Conservation (phyloP, 306 rosid genomes). For the Quercus dentata region DNA sequence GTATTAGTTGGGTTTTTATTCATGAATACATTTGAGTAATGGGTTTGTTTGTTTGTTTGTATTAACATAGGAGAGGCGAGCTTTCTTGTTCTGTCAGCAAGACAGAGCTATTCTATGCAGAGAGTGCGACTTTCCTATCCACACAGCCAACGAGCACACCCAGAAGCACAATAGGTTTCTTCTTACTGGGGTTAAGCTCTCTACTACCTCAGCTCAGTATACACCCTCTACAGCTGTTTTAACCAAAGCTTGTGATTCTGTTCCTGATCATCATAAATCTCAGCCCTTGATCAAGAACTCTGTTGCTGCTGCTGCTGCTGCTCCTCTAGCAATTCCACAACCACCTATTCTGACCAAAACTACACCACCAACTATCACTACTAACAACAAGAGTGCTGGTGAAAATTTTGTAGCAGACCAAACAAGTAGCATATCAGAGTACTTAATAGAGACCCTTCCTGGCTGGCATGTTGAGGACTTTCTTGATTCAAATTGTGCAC, state of each 20-base stretch:
- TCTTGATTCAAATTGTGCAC: conserved; percentile 51
- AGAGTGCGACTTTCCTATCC: conserved; percentile 75
- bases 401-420: neutral
- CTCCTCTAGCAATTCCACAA: conserved; percentile 17
- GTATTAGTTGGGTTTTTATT: neutral
- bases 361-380: conserved; percentile 10
- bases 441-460: conserved; percentile 84
- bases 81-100: conserved; percentile 78
- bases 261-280: conserved; percentile 17
- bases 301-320: neutral
- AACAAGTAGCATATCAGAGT: conserved; percentile 73
- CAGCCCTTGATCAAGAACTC: conserved; percentile 12
- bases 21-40: neutral
- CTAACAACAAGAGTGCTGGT: neutral
- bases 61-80: conserved; percentile 55
- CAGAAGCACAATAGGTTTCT: conserved; percentile 77
- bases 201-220: conserved; percentile 39
- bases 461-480: conserved; percentile 95
- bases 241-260: neutral
- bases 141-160: conserved; percentile 71
- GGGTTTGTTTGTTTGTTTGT: neutral
- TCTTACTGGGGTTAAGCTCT: conserved; percentile 70
- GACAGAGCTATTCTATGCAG: conserved; percentile 86
- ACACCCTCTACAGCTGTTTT: conserved; percentile 3
- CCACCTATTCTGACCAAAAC: conserved; percentile 25